phyloP scores from a whole-genome alignment of 495 filamentous ascomycete species.

The Aspergillus ostianus region DNA sequence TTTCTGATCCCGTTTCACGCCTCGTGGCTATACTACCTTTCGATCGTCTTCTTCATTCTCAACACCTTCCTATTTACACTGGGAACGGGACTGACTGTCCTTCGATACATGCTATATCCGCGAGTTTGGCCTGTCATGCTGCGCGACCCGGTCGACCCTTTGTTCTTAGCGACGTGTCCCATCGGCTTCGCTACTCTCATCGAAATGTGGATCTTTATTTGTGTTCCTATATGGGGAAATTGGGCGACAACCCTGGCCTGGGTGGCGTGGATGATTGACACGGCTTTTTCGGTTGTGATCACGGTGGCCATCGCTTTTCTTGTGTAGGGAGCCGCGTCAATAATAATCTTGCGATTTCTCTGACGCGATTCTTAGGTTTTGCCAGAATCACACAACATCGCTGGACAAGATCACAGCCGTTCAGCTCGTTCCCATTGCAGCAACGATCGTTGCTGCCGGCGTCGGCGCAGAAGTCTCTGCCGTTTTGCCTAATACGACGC shows the following conservation, averaged over 20 bases:
- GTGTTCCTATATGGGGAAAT: constrained; percentile 43
- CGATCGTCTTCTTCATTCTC: constrained; percentile 44
- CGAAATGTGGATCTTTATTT: constrained; percentile 45
- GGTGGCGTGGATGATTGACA: constrained; percentile 49
- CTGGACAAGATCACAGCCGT: constrained; percentile 44
- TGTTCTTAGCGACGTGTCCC: constrained; percentile 47
- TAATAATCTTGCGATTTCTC: background rate
- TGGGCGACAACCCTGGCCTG: constrained; percentile 37
- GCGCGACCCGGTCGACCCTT: constrained; percentile 41
- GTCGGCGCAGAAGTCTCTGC: constrained; percentile 39
- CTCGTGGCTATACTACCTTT: constrained; percentile 37
- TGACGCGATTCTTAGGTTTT: constrained; percentile 22
- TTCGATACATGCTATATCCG: constrained; percentile 50
- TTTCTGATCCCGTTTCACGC: constrained; percentile 37
- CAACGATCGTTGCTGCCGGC: constrained; percentile 46
- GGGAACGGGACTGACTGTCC: constrained; percentile 34
- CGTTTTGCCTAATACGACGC: constrained; percentile 23
- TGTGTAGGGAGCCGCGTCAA: constrained; percentile 26
- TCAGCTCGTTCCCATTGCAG: constrained; percentile 47
- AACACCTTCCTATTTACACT: constrained; percentile 43
- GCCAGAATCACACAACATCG: constrained; percentile 35
- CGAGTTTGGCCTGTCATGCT: constrained; percentile 47
- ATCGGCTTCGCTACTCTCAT: constrained; percentile 52
- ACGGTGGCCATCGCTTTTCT: constrained; percentile 43
- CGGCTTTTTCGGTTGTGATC: constrained; percentile 31